Conservation (phyloP, 345 rosid species). For the Stellera chamaejasme region DNA sequence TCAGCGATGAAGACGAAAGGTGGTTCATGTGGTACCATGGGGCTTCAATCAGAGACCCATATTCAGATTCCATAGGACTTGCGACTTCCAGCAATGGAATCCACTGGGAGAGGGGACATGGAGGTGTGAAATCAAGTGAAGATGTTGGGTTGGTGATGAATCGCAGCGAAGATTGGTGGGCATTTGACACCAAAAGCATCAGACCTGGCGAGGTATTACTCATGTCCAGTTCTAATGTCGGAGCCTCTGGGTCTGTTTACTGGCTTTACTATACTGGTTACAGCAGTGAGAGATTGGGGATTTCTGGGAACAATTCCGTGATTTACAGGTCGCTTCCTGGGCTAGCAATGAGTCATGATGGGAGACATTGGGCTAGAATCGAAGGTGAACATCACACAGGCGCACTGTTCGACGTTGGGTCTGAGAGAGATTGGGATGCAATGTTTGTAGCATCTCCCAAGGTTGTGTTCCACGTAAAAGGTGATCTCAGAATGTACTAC, state of each 20-base stretch:
- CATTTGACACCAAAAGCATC: conserved; percentile 59
- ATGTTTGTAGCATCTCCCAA: conserved; percentile 59
- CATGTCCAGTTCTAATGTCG: conserved; percentile 63
- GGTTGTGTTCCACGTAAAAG: conserved; percentile 54
- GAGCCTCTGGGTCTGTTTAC: conserved; percentile 57
- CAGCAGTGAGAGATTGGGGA: conserved; percentile 35
- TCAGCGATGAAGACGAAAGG: conserved; percentile 77
- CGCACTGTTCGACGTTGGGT: conserved; percentile 71
- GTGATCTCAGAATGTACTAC: conserved; percentile 79
- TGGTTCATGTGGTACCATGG: conserved; percentile 93
- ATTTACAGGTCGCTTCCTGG: conserved; percentile 56
- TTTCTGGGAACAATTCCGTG: conserved; percentile 15
- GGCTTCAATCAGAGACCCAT: conserved; percentile 26
- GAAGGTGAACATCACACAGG: conserved; percentile 88
- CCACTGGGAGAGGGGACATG: conserved; percentile 73
- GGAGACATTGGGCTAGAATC: conserved; percentile 85
- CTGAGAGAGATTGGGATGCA: conserved; percentile 74
- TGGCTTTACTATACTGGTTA: conserved; percentile 82
- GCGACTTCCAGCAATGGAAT: conserved; percentile 74
- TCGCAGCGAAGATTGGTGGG: conserved; percentile 73
- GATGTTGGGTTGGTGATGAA: conserved; percentile 75
- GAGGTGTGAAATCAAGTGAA: conserved; percentile 34
- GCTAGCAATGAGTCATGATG: conserved; percentile 79
- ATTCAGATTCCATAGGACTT: conserved; percentile 50
- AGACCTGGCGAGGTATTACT: conserved; percentile 60